Base-by-base conservation (phyloP, 1,284 basidiomycete species). In the Moesziomyces parantarcticus region DNA sequence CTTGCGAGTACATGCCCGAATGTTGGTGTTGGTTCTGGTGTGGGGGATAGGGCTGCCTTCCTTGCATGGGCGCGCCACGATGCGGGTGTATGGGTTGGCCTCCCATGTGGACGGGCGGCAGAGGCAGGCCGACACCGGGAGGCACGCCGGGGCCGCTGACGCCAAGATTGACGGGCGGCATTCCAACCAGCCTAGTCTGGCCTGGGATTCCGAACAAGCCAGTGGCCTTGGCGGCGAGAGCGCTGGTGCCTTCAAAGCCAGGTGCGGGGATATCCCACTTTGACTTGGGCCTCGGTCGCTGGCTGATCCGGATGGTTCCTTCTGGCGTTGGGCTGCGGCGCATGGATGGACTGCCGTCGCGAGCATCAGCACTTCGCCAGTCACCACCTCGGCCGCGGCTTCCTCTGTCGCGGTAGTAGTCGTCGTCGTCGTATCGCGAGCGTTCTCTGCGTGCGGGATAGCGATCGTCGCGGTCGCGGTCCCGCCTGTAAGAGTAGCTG, bases 161-260 rank as follows among this genome's bases (percentile, higher is more conserved):
- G 32, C 64, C 64, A 21, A 67, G 64, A 25, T 73, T 67, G 53
- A 67, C 61, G 16, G 70, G 70, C 6, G 70, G 70, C 64, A 77
- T 68, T 20, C 73, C 67, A 16, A 93, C 92, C 20, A 92, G 93
- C 41, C 93, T 89, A 80, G 93, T 93, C 55, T 93, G 92, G 54
- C 93, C 94, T 49, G 93, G 93, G 49, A 95, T 88, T 81, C 94
- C 94, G 88, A 96, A 96, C 59, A 94, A 86, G 68, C 94, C 94
- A 92, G 95, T 97, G 85, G 94, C 92, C 85, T 99, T 99, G 23
- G 96, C 96, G 83, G 97, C 93, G 87, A 94, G 88, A 16, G 95
- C 94, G 3, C 91, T 91, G 78, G 97, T 93, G 77, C 92, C 92
- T 81, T 98, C 95, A 76, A 97, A 99, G 21, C 95, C 95, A 14